Percentiles rank a stretch among this genome's conserved stretches.
Conservation (phyloP, 2,329 filamentous ascomycete genomes). For the Colletotrichum destructivum region DNA sequence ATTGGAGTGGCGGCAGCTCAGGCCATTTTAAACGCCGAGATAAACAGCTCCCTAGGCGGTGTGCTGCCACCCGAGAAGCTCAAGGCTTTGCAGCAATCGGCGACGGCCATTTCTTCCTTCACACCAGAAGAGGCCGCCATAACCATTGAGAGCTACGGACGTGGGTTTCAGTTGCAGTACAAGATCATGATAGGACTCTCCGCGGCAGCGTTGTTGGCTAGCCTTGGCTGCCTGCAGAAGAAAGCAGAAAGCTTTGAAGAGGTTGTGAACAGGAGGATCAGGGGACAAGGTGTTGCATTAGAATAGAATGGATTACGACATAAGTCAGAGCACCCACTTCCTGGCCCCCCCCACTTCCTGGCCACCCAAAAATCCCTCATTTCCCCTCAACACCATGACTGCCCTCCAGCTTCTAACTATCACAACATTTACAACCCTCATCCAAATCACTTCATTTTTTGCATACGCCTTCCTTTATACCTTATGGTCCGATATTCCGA, state of each 20-base stretch:
- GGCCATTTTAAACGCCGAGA: not conserved
- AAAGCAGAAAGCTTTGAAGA: not conserved
- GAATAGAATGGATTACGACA: not conserved
- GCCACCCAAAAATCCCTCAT: too few relatives aligned
- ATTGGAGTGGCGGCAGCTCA: conserved; percentile 42
- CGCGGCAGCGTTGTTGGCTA: not conserved
- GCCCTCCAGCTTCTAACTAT: too few relatives aligned
- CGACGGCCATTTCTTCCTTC: not conserved
- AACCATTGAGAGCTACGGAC: not conserved
- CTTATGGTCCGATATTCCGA: too few relatives aligned
- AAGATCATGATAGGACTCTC: not conserved
- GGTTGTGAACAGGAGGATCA: not conserved
- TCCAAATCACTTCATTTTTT: too few relatives aligned
- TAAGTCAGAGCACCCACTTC: too few relatives aligned
- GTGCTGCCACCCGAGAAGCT: not conserved
- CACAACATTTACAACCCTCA: too few relatives aligned
- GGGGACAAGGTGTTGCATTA: not conserved
- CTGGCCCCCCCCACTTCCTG: too few relatives aligned
- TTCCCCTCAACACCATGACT: too few relatives aligned
- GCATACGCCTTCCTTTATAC: too few relatives aligned
- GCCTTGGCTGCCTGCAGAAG: not conserved
- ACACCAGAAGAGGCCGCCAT: not conserved
- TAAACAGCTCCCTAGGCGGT: not conserved
- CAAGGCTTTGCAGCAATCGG: not conserved
- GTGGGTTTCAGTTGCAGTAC: not conserved